Base-by-base conservation (phyloP, 78 protist species). In the Chrysochromulina tobinii region DNA sequence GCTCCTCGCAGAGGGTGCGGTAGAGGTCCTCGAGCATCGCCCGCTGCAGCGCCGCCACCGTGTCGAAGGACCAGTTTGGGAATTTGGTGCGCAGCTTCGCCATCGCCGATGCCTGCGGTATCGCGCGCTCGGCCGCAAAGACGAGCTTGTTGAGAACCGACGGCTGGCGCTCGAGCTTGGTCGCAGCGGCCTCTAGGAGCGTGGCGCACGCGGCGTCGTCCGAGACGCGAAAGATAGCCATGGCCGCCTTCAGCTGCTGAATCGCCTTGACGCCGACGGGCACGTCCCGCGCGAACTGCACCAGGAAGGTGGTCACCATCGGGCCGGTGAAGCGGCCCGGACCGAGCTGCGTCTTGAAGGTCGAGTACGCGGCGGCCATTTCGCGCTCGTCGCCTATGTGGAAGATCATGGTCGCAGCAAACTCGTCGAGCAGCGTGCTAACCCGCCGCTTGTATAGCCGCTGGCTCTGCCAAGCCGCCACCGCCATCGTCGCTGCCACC, bases 81-180 rank as follows among this genome's bases (percentile, higher is more conserved):
- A 88, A 69, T 14, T 51, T 3, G 3, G 84, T 0, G 50, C 91
- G 91, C 59, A 88, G 77, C 83, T 5, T 0, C 50, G 59, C 53
- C 64, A n/a, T 15, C 50, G 75, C 3, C 68, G 77, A 20, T 6
- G 91, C 51, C 57, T 18, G 27, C 21, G 83, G 66, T 1, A 18
- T 15, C 1, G 61, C 88, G 54, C 91, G 91, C 91, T 88, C 91
- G 48, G 91, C 55, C 84, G 59, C n/a, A 64, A 72, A 88, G 57
- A 50, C 15, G 61, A 88, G 91, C 91, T 88, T 88, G 51, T 84
- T 84, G 53, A 88, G 91, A 48, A 88, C 75, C 23, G 84, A 18
- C 2, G 84, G 84, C 59, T 50, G 1, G 12, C 15, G 2, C 20
- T 1, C 3, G 48, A 75, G 54, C 53, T 38, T 0, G 14, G 12